Base-by-base conservation (phyloP, 2,329 filamentous ascomycete species). In the Paracorniculantispora psalliotae region DNA sequence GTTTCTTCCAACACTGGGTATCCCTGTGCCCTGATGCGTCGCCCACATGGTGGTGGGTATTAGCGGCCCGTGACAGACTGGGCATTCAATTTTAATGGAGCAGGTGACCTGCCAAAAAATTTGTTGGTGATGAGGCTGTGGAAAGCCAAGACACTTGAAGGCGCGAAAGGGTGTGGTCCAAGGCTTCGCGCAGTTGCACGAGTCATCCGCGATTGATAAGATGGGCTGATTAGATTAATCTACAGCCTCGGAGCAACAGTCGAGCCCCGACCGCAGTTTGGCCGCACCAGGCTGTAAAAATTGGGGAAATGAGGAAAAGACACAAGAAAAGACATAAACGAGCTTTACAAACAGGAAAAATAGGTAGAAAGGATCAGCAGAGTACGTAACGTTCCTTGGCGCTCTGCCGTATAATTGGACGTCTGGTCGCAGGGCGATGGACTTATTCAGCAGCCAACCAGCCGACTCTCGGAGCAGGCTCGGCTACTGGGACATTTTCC, bases 141-240 rank as follows among this genome's bases (percentile, higher is more conserved):
- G 26, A 13, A 13, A n/a, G 46, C 25, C 25, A 13, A 49, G 46
- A 44, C 9, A 26, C 13, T 39, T 23, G 21, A 10, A 15, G 25
- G 23, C 28, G 2, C 5, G 37, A 15, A 41, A 41, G n/a, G 15
- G n/a, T 19, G 12, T 41, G 2, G 44, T n/a, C 25, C 15, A 8
- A 8, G 23, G 21, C 13, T 28, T 28, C 9, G 30, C 23, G 2
- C 4, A 41, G 37, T 13, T 19, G n/a, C 37, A 19, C 30, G 43
- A 47, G 21, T 48, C 43, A 48, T n/a, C 6, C 10, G 23, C 53
- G 30, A 56, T 39, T 56, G 43, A 48, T 56, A 48, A 56, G 43
- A 56, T 48, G 30, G 30, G n/a, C 48, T 56, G 39, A 46, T 46
- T 35, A 43, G 52, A 55, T 55, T 46, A 12, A 25, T 52, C 30